These are phyloP conservation scores for Colletotrichum musicola DNA, from an alignment of 2,329 filamentous ascomycete species.

Conservation along the genomic window DNA sequence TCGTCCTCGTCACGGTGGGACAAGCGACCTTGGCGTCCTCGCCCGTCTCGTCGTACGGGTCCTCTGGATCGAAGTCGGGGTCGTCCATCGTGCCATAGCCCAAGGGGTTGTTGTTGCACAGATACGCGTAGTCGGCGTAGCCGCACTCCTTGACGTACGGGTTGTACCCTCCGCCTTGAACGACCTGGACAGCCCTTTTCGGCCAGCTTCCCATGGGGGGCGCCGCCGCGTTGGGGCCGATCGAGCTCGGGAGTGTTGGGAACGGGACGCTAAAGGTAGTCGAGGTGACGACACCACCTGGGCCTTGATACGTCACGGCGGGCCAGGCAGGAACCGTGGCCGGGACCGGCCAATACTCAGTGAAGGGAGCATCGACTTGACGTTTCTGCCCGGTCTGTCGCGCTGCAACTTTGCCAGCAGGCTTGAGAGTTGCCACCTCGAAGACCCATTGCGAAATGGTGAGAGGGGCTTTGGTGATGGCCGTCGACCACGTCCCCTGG, in stretches of 20 bases:
- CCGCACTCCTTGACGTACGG: background rate
- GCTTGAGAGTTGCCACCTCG: conserved; percentile 42
- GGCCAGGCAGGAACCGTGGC: conserved; percentile 44
- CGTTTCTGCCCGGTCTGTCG: too few relatives aligned
- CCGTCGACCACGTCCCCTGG: conserved; percentile 47
- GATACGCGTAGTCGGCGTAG: background rate
- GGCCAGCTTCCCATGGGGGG: conserved; percentile 40
- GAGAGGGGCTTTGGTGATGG: conserved; percentile 45
- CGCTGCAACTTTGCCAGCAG: conserved; percentile 11
- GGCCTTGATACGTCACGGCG: conserved; percentile 39
- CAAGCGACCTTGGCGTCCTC: background rate
- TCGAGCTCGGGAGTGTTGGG: conserved; percentile 40
- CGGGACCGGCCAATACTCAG: conserved; percentile 39
- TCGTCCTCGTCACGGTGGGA: background rate
- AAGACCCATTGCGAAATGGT: conserved; percentile 45
- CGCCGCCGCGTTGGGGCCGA: conserved; percentile 37
- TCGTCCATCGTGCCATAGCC: too few relatives aligned
- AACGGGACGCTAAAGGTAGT: conserved; percentile 37
- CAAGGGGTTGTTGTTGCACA: too few relatives aligned
- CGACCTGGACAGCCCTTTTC: background rate
- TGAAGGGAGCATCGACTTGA: conserved; percentile 33
- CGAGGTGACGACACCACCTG: conserved; percentile 36
- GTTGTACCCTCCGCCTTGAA: background rate
- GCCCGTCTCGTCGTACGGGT: background rate
- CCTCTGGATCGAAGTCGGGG: background rate